These are phyloP conservation scores for Pleurotus salmoneostramineus DNA, from an alignment of 768 basidiomycete genomes.

Conservation along the genomic window DNA sequence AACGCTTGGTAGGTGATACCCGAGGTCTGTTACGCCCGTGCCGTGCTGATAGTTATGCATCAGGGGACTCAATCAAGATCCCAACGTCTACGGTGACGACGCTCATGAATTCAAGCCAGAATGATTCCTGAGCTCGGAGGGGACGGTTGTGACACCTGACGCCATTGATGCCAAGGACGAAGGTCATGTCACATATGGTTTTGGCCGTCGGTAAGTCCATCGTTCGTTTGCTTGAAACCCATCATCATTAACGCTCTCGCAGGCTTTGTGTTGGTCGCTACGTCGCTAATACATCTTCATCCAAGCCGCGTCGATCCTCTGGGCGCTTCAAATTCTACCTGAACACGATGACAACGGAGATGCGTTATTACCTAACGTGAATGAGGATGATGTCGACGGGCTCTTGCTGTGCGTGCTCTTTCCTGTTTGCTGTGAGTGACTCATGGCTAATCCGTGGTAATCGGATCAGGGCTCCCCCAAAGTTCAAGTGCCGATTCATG, in stretches of 20 bases:
- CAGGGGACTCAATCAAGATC: background rate
- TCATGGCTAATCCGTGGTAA: no score
- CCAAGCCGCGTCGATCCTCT: constrained; percentile 21
- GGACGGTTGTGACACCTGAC: constrained; percentile 11
- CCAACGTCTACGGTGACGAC: background rate
- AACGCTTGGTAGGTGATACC: constrained; percentile 2
- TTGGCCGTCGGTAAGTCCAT: constrained; percentile 25
- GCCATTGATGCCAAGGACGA: constrained; percentile 20
- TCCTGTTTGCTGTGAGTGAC: no score
- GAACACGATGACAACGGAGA: constrained; percentile 14
- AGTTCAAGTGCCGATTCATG: no score
- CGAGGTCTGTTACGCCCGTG: background rate
- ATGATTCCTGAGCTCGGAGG: constrained; percentile 18
- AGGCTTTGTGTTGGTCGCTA: constrained; percentile 29
- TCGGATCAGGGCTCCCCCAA: no score
- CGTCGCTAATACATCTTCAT: constrained; percentile 20
- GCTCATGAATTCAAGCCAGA: background rate
- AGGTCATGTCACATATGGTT: constrained; percentile 34
- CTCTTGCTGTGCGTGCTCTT: no score
- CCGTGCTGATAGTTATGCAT: background rate
- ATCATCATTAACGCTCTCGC: background rate
- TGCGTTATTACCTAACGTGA: background rate
- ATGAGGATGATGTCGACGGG: background rate
- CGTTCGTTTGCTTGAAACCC: background rate
- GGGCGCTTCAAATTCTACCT: constrained; percentile 27